A percentile compares a stretch with the other conserved stretches of the same genome.
phyloP scores from a whole-genome alignment of 2,329 filamentous ascomycete genomes.

The Botrytis aclada region DNA sequence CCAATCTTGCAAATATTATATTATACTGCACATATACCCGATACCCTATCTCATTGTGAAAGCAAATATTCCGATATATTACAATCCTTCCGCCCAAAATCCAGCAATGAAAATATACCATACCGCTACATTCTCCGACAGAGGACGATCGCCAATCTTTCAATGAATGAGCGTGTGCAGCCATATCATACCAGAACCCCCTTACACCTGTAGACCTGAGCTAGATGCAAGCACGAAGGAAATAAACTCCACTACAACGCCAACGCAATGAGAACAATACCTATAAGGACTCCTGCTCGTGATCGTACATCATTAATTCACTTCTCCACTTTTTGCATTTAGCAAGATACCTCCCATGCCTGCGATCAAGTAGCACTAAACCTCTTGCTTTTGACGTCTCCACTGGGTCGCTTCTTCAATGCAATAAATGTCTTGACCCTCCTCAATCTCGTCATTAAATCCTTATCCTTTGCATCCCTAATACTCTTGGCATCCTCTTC shows the following conservation, averaged over 20 bases:
- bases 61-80: not conserved
- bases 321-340: not conserved
- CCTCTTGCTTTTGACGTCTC: slow-evolving; percentile 13
- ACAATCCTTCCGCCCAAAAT: not conserved
- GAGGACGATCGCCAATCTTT: not conserved
- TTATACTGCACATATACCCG: not conserved
- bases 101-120: not conserved
- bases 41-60: not conserved
- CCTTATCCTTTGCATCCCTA: slow-evolving; percentile 62
- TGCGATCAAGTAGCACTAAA: slow-evolving; percentile 7
- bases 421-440: slow-evolving; percentile 71
- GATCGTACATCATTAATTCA: slow-evolving; percentile 3
- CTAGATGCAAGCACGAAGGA: not conserved
- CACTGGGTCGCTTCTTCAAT: slow-evolving; percentile 48
- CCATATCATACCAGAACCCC: not conserved
- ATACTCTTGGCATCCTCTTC: slow-evolving; percentile 41
- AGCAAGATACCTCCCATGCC: not conserved
- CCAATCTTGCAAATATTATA: not conserved
- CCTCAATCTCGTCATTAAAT: slow-evolving; percentile 68
- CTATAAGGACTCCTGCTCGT: not conserved
- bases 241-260: not conserved
- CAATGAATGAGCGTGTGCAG: not conserved
- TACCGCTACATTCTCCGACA: not conserved
- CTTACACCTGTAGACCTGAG: not conserved
- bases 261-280: slow-evolving; percentile 1